phyloP scores from a whole-genome alignment of 2,329 filamentous ascomycete genomes.

The Fusarium keratoplasticum region DNA sequence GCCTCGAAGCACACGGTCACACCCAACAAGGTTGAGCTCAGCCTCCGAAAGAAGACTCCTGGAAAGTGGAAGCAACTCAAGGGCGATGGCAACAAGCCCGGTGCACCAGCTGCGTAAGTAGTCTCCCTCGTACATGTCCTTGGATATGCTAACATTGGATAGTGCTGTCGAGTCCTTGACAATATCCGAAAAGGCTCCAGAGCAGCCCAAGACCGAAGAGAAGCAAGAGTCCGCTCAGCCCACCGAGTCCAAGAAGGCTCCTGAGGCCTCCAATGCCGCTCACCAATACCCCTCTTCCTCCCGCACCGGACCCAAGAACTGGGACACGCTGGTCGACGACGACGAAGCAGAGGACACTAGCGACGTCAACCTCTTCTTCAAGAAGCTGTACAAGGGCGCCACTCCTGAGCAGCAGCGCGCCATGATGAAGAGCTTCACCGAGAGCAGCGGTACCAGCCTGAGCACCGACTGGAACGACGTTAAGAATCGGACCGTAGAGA shows the following conservation, averaged over 20 bases:
- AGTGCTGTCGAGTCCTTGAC: conserved; percentile 36
- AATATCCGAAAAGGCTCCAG: conserved; percentile 3
- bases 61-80: conserved; percentile 73
- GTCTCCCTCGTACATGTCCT: fast-evolving
- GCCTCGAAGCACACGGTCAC: conserved; percentile 74
- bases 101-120: conserved; percentile 39
- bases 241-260: conserved; percentile 8
- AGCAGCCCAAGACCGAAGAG: background rate
- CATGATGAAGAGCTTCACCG: conserved; percentile 97
- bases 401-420: conserved; percentile 85
- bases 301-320: conserved; percentile 85
- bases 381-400: conserved; percentile 82
- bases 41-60: conserved; percentile 72
- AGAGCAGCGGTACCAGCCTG: conserved; percentile 92
- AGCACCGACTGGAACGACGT: conserved; percentile 95
- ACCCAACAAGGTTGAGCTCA: conserved; percentile 83
- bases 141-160: conserved; percentile 3
- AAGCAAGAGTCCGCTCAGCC: background rate
- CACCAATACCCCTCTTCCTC: conserved; percentile 90
- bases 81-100: conserved; percentile 22
- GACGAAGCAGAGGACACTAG: conserved; percentile 69
- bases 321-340: conserved; percentile 78
- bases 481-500: conserved; percentile 76
- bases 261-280: conserved; percentile 19
- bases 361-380: conserved; percentile 87